Evolutionary conservation across 257 asterid species (phyloP).

Genomic region (Craterostigma plantagineum): DNA sequence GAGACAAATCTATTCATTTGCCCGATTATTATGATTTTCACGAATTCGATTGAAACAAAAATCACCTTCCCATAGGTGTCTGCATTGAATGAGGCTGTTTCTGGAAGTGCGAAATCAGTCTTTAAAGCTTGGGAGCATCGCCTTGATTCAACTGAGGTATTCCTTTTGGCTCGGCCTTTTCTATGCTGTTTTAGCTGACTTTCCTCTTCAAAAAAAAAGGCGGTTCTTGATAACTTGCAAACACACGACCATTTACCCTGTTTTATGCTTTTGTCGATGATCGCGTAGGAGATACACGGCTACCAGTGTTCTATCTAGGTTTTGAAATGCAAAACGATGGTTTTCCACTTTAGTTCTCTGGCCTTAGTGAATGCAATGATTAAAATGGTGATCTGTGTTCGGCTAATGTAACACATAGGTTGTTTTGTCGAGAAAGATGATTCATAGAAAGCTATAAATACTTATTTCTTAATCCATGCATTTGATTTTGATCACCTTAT

Average conservation of each 20-base stretch:
- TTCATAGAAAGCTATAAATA: not conserved
- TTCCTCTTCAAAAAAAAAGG: constrained; percentile 1
- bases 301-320: too few relatives aligned
- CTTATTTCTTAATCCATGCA: not conserved
- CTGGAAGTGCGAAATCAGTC: constrained; percentile 80
- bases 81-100: constrained; percentile 75
- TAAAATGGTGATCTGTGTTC: too few relatives aligned
- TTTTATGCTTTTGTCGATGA: too few relatives aligned
- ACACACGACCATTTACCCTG: too few relatives aligned
- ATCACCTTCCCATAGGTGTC: constrained; percentile 39
- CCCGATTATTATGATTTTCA: not conserved
- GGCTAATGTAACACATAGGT: too few relatives aligned
- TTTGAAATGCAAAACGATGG: too few relatives aligned
- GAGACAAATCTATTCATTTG: not conserved
- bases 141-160: constrained; percentile 67
- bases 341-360: too few relatives aligned
- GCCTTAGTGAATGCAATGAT: too few relatives aligned
- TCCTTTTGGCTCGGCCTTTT: not conserved
- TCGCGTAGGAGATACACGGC: too few relatives aligned
- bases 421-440: not conserved
- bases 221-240: not conserved
- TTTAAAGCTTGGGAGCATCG: constrained; percentile 95
- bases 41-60: not conserved
- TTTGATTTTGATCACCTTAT: too few relatives aligned
- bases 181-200: not conserved